A percentile compares a stretch with the other conserved stretches of the same genome.
phyloP scores from a whole-genome alignment of 495 filamentous ascomycete species.

The Neurospora sp. region DNA sequence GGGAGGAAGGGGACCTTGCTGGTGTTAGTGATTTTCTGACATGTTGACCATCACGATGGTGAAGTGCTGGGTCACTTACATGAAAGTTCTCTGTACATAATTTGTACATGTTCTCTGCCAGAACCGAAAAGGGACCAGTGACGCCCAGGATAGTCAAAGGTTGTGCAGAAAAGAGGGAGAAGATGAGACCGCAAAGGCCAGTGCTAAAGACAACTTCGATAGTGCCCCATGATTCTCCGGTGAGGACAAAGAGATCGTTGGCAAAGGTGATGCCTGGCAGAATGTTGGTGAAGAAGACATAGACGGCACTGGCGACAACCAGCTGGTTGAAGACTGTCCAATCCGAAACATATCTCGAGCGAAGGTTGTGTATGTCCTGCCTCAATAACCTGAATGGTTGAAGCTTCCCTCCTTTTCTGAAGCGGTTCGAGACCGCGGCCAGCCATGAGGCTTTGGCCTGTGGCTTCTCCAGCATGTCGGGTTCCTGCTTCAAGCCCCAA shows the following conservation, averaged over 20 bases:
- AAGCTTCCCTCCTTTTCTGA: conserved; percentile 20
- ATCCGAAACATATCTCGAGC: conserved; percentile 50
- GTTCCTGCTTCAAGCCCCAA: background rate
- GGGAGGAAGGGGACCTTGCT: conserved; percentile 53
- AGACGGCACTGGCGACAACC: conserved; percentile 59
- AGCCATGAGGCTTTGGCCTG: conserved; percentile 4
- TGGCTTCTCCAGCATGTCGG: background rate
- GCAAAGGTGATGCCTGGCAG: conserved; percentile 67
- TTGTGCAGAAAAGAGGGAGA: conserved; percentile 56
- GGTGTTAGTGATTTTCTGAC: background rate
- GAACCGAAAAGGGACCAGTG: conserved; percentile 63
- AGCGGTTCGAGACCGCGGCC: background rate
- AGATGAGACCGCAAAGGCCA: conserved; percentile 56
- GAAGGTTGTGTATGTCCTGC: conserved; percentile 48
- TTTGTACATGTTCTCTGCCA: conserved; percentile 60
- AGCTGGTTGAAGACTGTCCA: conserved; percentile 64
- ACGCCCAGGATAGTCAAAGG: conserved; percentile 65
- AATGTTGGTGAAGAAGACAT: conserved; percentile 68
- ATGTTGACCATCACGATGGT: background rate
- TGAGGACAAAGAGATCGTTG: conserved; percentile 57
- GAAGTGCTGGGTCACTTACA: conserved; percentile 21
- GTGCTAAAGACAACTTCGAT: conserved; percentile 67
- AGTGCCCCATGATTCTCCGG: conserved; percentile 57
- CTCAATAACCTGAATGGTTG: conserved; percentile 53
- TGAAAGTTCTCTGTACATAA: conserved; percentile 49